Conservation (phyloP, 805 yeast species). For the Saturnispora sanitii region DNA sequence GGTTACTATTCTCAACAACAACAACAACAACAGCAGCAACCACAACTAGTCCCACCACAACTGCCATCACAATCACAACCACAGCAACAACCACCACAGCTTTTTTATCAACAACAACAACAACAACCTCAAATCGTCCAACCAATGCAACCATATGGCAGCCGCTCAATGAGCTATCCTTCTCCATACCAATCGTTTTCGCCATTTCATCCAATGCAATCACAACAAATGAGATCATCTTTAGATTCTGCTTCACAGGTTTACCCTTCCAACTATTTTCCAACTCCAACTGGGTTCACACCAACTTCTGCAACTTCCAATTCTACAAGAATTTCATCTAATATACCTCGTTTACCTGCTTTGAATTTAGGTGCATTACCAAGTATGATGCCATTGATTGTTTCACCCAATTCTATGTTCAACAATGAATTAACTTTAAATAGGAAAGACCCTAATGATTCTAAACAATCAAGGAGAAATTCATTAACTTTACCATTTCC, state of each 20-base stretch:
- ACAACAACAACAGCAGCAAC: conserved; percentile 5
- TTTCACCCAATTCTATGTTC: conserved; percentile 1
- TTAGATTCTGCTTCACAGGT: neutral
- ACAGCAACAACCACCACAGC: neutral
- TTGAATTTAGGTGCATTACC: conserved; percentile 4
- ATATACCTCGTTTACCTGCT: conserved; percentile 7
- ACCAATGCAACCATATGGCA: too few relatives aligned
- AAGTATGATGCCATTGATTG: conserved; percentile 1
- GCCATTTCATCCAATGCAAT: too few relatives aligned
- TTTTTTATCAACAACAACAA: neutral
- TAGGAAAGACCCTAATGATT: neutral
- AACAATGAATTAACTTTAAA: conserved; percentile 6
- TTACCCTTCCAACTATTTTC: neutral
- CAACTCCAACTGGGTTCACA: too few relatives aligned
- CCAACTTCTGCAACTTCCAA: too few relatives aligned
- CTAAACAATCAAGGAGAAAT: neutral
- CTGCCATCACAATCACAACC: neutral
- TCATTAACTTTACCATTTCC: conserved; percentile 1
- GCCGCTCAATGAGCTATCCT: too few relatives aligned
- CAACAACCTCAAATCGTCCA: too few relatives aligned
- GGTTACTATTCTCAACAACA: neutral
- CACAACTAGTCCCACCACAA: neutral
- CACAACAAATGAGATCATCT: neutral
- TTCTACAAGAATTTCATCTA: neutral
- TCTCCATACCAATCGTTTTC: too few relatives aligned